These are phyloP conservation scores for Hibiscus tridactylites DNA, from an alignment of 345 rosid genomes.

Conservation along the genomic window DNA sequence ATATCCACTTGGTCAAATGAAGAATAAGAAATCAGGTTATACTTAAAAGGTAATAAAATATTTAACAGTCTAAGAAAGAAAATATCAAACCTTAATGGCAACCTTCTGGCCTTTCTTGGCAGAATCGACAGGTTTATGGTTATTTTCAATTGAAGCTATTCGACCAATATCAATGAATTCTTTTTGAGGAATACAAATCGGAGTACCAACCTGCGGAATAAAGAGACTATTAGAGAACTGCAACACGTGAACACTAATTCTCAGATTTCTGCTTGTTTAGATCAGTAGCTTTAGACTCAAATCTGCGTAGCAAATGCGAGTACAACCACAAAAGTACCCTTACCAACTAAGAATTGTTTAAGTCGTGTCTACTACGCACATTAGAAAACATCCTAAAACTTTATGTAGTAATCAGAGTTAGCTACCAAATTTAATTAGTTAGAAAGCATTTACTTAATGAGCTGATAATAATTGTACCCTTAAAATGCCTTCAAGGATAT, in stretches of 20 bases:
- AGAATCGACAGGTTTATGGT: conserved; percentile 61
- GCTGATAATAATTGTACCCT: conserved; percentile 38
- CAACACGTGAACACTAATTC: neutral
- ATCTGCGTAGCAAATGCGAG: neutral
- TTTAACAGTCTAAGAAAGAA: neutral
- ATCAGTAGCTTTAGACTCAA: neutral
- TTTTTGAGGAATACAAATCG: conserved; percentile 70
- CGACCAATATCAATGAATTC: conserved; percentile 86
- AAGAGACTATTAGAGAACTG: conserved; percentile 1
- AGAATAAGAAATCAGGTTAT: neutral
- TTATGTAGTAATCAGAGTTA: neutral
- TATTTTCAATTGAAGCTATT: conserved; percentile 68
- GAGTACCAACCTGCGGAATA: conserved; percentile 69
- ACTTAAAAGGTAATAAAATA: neutral
- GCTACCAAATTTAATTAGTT: neutral
- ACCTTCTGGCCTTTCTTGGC: conserved; percentile 83
- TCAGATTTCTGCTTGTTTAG: neutral
- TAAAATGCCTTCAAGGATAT: conserved; percentile 63
- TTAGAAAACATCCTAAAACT: neutral
- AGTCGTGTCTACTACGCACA: too few relatives aligned
- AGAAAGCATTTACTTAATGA: neutral
- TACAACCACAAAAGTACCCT: neutral
- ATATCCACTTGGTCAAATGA: neutral
- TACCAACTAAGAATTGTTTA: neutral
- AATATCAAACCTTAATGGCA: conserved; percentile 65